These are phyloP conservation scores for Dictyostelium brefeldianum DNA, from an alignment of 78 protist species.

Conservation along the genomic window DNA sequence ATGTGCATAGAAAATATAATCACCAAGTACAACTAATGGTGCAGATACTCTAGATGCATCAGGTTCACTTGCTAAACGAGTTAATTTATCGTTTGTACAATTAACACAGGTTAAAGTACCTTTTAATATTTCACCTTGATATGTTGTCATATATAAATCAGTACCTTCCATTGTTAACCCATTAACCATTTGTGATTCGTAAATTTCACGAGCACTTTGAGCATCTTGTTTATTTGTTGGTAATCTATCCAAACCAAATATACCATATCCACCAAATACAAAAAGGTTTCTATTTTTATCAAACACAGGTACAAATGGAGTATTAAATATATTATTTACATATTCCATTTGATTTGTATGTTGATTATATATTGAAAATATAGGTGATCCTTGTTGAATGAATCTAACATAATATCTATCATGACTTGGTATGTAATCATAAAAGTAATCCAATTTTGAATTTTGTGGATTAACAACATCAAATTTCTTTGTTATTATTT, in stretches of 20 bases:
- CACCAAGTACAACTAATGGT: background rate
- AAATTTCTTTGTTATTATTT: background rate
- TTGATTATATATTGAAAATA: background rate
- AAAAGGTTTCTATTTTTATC: background rate
- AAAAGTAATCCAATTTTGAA: background rate
- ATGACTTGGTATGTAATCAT: background rate
- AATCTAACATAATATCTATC: background rate
- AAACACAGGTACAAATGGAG: background rate
- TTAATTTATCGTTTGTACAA: constrained; percentile 20
- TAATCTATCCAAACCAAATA: background rate
- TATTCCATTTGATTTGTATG: background rate
- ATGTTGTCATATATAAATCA: constrained; percentile 18
- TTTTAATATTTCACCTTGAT: constrained; percentile 22
- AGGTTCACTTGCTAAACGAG: background rate
- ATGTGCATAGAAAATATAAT: background rate
- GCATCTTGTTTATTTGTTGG: background rate
- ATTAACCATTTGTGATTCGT: constrained; percentile 3
- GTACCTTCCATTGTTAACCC: background rate
- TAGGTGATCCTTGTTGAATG: constrained; percentile 4
- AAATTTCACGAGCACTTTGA: background rate
- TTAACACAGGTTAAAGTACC: background rate
- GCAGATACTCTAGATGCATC: background rate
- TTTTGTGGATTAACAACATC: background rate
- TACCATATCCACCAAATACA: constrained; percentile 11
- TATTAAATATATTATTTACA: constrained; percentile 1